phyloP scores from a whole-genome alignment of 768 basidiomycete genomes.

The Rhizopogon vinicolor region DNA sequence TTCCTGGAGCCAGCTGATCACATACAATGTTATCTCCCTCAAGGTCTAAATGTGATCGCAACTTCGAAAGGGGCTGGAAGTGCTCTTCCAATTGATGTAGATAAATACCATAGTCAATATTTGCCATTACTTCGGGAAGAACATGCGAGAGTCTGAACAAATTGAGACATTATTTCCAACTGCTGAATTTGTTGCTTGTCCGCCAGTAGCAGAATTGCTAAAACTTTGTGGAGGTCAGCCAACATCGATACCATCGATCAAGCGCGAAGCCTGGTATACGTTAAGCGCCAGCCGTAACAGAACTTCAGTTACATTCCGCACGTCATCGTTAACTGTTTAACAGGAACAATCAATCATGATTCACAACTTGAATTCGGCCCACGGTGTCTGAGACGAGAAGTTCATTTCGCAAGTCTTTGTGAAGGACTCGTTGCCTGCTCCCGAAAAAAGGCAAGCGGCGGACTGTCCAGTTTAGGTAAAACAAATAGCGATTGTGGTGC shows the following conservation, averaged over 20 bases:
- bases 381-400: no score
- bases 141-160: not conserved
- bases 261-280: not conserved
- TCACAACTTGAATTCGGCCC: no score
- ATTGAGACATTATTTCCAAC: not conserved
- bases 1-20: not conserved
- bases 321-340: not conserved
- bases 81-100: not conserved
- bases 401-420: no score
- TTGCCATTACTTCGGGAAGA: not conserved
- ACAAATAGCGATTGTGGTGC: not conserved
- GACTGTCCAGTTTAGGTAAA: no score
- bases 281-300: not conserved
- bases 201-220: no score
- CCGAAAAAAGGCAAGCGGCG: no score
- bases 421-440: no score
- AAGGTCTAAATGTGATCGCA: not conserved
- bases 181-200: not conserved
- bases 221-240: not conserved
- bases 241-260: not conserved
- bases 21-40: not conserved
- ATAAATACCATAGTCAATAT: not conserved
- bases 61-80: not conserved
- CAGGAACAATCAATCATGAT: no score
- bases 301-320: not conserved